Base-by-base conservation (phyloP, 192 early-diverging fungal species). In the Backusella westeae region DNA sequence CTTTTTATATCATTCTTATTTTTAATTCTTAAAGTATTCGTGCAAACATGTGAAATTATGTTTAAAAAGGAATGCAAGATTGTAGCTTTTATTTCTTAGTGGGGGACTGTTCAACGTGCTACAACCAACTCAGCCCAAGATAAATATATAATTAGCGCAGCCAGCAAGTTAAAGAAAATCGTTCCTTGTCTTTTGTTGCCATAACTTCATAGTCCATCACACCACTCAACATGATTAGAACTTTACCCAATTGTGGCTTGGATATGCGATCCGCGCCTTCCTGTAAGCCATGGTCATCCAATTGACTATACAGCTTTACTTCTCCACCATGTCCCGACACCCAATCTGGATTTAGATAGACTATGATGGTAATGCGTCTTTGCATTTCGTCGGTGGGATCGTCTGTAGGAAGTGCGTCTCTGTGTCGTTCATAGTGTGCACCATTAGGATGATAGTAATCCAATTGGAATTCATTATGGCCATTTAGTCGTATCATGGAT, bases 341-440 rank as follows among this genome's bases (percentile, higher is more conserved):
- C 83, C 83, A 88, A 9, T 81, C 87, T 35, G 84, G 81, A 67
- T 88, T 89, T 44, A 91, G 83, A 70, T 89, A 89, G 3, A 85
- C 77, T 56, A 91, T 87, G 41, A 81, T 85, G 1, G 90, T 89
- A 26, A 89, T 82, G 17, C 90, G 84, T 15, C 90, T 78, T 74
- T 91, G 90, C 17, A 84, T 81, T 12, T 66, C 41, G 69, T 91
- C 90, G 0, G 69, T 77, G 3, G 56, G 75, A 68, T 89, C 86
- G 23, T 85, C 84, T 10, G 80, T 85, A 15, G 90, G 90, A 66
- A 91, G 85, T 0, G 88, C 87, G 70, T 91, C 90, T 19, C 90
- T 76, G 65, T 91, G 90, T 17, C 83, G 67, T 72, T 88, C 85
- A 74, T 88, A 88, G 17, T 81, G 81, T 32, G 81, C 85, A 10